Evolutionary conservation across 2,329 filamentous ascomycete genomes (phyloP).

Genomic region (Aureobasidium sp.): DNA sequence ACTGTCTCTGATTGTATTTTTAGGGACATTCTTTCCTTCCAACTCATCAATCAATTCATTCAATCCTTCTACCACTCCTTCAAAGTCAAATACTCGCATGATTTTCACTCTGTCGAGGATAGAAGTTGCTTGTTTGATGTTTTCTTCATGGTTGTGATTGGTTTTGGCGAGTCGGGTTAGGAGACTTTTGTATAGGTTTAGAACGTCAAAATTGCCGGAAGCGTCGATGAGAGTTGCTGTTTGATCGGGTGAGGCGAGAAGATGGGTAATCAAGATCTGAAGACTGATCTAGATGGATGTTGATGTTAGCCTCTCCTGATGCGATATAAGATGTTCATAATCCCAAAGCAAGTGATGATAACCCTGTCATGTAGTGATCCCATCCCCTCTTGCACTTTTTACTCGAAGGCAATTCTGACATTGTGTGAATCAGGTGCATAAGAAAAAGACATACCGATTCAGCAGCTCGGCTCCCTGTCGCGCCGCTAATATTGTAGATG

Average conservation of each 20-base stretch:
- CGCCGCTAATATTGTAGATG: slow-evolving; percentile 32
- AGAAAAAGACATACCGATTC: slow-evolving; percentile 16
- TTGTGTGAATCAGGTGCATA: background rate
- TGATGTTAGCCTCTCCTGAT: background rate
- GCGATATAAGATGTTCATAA: too few relatives aligned
- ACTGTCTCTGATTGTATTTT: slow-evolving; percentile 28
- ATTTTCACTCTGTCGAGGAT: slow-evolving; percentile 40
- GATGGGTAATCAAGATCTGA: slow-evolving; percentile 34
- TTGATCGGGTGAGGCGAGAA: slow-evolving; percentile 25
- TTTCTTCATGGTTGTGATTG: background rate
- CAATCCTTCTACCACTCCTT: slow-evolving; percentile 41
- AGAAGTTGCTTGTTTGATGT: slow-evolving; percentile 18
- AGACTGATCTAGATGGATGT: slow-evolving; percentile 24
- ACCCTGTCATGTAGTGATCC: background rate
- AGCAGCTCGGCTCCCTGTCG: slow-evolving; percentile 20
- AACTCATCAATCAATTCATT: slow-evolving; percentile 36
- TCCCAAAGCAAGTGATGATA: background rate
- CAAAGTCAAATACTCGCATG: slow-evolving; percentile 45
- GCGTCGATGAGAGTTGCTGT: slow-evolving; percentile 41
- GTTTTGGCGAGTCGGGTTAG: background rate
- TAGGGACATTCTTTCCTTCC: slow-evolving; percentile 11
- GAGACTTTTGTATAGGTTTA: slow-evolving; percentile 29
- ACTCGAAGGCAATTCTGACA: background rate
- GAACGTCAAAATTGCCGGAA: slow-evolving; percentile 39
- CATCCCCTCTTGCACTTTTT: background rate